Conservation (phyloP, 2,329 filamentous ascomycete species). For the Penicillium sp. region DNA sequence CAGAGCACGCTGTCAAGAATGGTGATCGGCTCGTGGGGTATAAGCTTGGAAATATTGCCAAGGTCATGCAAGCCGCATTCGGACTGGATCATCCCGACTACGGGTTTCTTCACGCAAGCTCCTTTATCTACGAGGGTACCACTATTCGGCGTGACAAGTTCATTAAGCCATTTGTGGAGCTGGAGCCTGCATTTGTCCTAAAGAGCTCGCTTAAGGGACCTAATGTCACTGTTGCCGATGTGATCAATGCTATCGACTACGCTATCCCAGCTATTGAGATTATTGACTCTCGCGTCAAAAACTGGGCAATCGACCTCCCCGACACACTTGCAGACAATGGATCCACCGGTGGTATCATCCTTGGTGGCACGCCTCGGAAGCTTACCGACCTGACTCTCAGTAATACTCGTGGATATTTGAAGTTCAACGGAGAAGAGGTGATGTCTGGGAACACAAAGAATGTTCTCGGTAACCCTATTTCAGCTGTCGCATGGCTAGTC, state of each 20-base stretch:
- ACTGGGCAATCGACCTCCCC: constrained; percentile 22
- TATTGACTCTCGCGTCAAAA: constrained; percentile 22
- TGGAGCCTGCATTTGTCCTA: constrained; percentile 23
- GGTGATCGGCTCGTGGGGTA: constrained; percentile 25
- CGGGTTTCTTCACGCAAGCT: constrained; percentile 22
- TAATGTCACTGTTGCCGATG: constrained; percentile 22
- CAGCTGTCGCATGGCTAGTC: constrained; percentile 21
- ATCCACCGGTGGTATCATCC: constrained; percentile 19
- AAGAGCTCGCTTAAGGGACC: constrained; percentile 13
- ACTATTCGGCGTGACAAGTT: constrained; percentile 8
- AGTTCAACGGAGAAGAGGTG: constrained; percentile 20
- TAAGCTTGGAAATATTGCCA: constrained; percentile 27
- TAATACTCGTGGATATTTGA: constrained; percentile 14
- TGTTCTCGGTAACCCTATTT: constrained; percentile 19
- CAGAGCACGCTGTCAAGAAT: constrained; percentile 15
- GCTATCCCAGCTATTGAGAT: constrained; percentile 23
- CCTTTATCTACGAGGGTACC: constrained; percentile 22
- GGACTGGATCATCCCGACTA: constrained; percentile 26
- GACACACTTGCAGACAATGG: constrained; percentile 25
- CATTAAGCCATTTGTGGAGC: constrained; percentile 24
- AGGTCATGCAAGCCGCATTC: constrained; percentile 27
- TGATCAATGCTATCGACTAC: constrained; percentile 24
- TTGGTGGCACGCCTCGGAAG: constrained; percentile 20
- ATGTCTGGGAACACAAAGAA: constrained; percentile 24
- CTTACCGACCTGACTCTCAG: constrained; percentile 18